These are phyloP conservation scores for Penicillium cataractarum DNA, from an alignment of 495 filamentous ascomycete genomes.

Conservation along the genomic window DNA sequence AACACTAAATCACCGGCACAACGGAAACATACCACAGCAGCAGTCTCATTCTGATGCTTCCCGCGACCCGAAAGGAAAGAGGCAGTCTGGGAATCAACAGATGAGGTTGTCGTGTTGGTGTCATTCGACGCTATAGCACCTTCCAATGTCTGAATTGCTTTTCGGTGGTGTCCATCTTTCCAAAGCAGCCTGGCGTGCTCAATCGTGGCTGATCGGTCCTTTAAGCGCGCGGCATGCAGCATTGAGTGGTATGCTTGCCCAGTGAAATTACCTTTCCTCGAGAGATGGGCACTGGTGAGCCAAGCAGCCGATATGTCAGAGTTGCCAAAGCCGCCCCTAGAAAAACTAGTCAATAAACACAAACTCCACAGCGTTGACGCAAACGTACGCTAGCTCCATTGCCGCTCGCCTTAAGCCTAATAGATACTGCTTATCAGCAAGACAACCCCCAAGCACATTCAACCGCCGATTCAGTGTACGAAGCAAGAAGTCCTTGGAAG, in stretches of 20 bases:
- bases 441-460: slow-evolving; percentile 81
- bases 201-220: slow-evolving; percentile 81
- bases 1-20: neutral
- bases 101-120: slow-evolving; percentile 56
- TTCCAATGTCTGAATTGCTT: slow-evolving; percentile 89
- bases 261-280: slow-evolving; percentile 79
- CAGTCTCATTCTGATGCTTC: slow-evolving; percentile 51
- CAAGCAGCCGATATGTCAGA: slow-evolving; percentile 80
- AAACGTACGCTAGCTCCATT: slow-evolving; percentile 67
- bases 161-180: slow-evolving; percentile 90
- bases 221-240: slow-evolving; percentile 81
- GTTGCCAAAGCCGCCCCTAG: slow-evolving; percentile 54
- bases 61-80: slow-evolving; percentile 38
- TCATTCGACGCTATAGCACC: slow-evolving; percentile 78
- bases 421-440: slow-evolving; percentile 90
- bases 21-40: slow-evolving; percentile 42
- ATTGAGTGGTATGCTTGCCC: slow-evolving; percentile 92
- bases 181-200: slow-evolving; percentile 94
- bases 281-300: slow-evolving; percentile 83
- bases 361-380: neutral
- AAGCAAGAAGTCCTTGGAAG: slow-evolving; percentile 45
- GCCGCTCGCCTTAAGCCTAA: slow-evolving; percentile 83
- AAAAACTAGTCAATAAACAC: slow-evolving; percentile 18
- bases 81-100: slow-evolving; percentile 41
- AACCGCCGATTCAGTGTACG: slow-evolving; percentile 72